A percentile compares a stretch with the other conserved stretches of the same genome.
These are phyloP conservation scores for Heliamphora pulchella DNA, from an alignment of 179 eudicot species.

Conservation along the genomic window DNA sequence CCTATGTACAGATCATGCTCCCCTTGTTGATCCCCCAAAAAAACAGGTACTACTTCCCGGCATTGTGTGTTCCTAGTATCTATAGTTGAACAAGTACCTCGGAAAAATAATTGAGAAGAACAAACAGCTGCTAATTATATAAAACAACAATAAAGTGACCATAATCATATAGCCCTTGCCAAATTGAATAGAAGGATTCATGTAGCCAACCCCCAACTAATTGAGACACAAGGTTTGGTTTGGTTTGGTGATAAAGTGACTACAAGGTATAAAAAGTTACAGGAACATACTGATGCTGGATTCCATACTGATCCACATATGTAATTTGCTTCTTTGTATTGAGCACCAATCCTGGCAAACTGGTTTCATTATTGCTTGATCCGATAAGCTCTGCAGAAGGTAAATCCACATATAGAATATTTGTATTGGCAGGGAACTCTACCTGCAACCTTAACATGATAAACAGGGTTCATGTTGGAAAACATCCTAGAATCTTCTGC, in stretches of 20 bases:
- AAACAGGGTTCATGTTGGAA: constrained; percentile 27
- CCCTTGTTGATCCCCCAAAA: neutral
- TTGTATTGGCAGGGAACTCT: constrained; percentile 94
- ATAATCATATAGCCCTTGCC: neutral
- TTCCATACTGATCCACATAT: constrained; percentile 70
- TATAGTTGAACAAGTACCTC: neutral
- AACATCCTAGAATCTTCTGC: constrained; percentile 13
- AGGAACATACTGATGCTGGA: constrained; percentile 55
- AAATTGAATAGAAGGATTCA: neutral
- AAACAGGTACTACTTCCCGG: neutral
- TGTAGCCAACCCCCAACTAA: neutral
- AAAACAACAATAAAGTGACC: neutral
- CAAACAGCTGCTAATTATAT: neutral
- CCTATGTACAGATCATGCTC: neutral
- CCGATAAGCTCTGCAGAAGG: constrained; percentile 77
- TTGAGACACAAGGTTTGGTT: neutral
- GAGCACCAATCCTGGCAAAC: constrained; percentile 93
- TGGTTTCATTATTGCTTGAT: constrained; percentile 53
- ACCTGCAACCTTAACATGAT: constrained; percentile 58
- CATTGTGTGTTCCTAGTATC: neutral
- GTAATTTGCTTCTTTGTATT: constrained; percentile 77
- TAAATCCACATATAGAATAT: constrained; percentile 88
- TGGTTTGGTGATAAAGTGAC: neutral
- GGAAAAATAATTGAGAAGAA: neutral
- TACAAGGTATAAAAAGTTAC: neutral